Conservation (phyloP, 768 basidiomycete species). For the Symmetrospora coprosmae region DNA sequence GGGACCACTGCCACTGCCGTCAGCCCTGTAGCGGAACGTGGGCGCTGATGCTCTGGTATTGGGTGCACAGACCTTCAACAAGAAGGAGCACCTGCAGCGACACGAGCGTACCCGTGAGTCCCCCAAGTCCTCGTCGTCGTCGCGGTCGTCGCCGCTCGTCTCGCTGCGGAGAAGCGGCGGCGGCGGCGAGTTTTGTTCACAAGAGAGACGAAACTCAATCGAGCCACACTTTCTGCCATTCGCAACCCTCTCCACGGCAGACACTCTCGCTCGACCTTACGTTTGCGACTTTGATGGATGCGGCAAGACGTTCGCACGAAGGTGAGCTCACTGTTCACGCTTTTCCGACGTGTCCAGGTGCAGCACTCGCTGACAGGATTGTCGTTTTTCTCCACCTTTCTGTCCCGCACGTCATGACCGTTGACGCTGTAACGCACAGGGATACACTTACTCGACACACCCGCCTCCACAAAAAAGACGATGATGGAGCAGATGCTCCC, state of each 20-base stretch:
- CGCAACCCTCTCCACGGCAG: conserved; percentile 5
- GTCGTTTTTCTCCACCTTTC: background rate
- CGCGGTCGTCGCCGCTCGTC: too few relatives aligned
- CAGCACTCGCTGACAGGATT: background rate
- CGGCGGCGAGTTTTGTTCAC: too few relatives aligned
- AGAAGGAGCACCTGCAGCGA: conserved; percentile 31
- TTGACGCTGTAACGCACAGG: conserved; percentile 12
- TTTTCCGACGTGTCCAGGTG: too few relatives aligned
- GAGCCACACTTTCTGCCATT: background rate
- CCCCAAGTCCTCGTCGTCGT: background rate
- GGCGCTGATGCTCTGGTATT: too few relatives aligned
- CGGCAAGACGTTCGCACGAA: conserved; percentile 32
- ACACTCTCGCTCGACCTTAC: conserved; percentile 32
- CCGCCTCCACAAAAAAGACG: conserved; percentile 27
- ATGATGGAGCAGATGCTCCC: too few relatives aligned
- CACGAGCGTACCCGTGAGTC: conserved; percentile 32
- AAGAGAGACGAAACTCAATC: too few relatives aligned
- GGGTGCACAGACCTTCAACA: conserved; percentile 29
- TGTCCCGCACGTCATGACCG: background rate
- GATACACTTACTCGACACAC: conserved; percentile 33
- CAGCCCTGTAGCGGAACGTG: too few relatives aligned
- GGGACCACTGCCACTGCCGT: too few relatives aligned
- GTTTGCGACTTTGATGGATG: conserved; percentile 27
- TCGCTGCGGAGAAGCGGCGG: too few relatives aligned
- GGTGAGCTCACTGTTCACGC: conserved; percentile 21